Percentiles rank a stretch among this genome's conserved stretches.
Conservation (phyloP, 768 basidiomycete genomes). For the Hygrocybe coccinea region DNA sequence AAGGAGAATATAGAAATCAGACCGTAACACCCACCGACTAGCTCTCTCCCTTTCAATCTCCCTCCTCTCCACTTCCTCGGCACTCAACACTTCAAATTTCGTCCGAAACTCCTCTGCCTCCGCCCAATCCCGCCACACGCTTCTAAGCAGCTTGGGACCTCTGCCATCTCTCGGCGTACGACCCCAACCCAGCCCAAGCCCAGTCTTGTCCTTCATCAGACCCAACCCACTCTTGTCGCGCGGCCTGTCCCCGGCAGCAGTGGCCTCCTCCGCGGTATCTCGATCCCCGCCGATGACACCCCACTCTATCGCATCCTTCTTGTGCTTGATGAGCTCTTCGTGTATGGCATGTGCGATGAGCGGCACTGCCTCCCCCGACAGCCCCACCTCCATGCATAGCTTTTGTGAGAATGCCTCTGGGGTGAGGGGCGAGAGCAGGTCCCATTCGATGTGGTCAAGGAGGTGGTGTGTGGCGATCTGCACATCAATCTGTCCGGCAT, state of each 20-base stretch:
- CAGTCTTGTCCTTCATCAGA: conserved; percentile 76
- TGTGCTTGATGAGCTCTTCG: conserved; percentile 93
- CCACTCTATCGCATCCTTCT: conserved; percentile 92
- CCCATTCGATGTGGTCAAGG: conserved; percentile 97
- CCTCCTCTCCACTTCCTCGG: conserved; percentile 88
- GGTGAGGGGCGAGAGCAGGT: conserved; percentile 86
- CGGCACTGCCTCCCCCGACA: conserved; percentile 82
- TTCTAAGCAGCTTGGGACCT: conserved; percentile 76
- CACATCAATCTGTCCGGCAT: conserved; percentile 85
- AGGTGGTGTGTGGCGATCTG: conserved; percentile 91
- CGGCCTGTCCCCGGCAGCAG: conserved; percentile 27
- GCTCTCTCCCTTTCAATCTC: conserved; percentile 86
- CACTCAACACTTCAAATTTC: conserved; percentile 75
- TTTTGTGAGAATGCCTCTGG: conserved; percentile 79
- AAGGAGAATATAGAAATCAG: background rate
- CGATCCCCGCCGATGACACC: conserved; percentile 69
- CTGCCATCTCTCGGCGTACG: conserved; percentile 72
- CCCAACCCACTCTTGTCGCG: conserved; percentile 50
- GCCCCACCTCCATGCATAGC: conserved; percentile 81
- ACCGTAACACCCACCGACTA: conserved; percentile 44
- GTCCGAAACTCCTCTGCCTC: conserved; percentile 91
- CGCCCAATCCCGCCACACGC: conserved; percentile 94
- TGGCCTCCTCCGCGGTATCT: conserved; percentile 27
- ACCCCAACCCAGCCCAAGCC: conserved; percentile 70
- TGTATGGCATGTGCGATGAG: conserved; percentile 90